Evolutionary conservation across 148 eudicot species (phyloP), one percentile per base, ranked within the genome.

Genomic region (Euryodendron excelsum): DNA sequence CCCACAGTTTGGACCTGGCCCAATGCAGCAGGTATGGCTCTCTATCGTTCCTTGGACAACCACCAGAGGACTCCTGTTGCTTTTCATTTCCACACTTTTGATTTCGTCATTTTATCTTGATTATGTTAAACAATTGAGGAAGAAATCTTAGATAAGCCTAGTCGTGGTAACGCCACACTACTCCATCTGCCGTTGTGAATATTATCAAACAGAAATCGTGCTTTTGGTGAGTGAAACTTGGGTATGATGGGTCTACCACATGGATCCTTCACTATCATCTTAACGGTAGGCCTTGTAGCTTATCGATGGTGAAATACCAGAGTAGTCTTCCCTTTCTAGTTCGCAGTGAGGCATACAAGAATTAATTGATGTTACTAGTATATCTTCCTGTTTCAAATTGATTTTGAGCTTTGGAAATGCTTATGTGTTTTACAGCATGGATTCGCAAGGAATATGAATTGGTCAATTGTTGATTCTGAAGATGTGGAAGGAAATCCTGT

Each of bases 1-100:
- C 83, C 99, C 99, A 73, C 99, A 96, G 80, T 96, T 96, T 84
- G 98, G 98, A 77, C 98, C 98, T 15, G 99, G 99, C 68, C 64
- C 83, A 74, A 93, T 96, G 18, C 99, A 96, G 88, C 99, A 96
- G 99, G 99, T 96, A 86, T 69, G 69, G 77, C 64, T 71, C 27
- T 65, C 66, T 85, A 28, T 68, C 65, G 31, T 41, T 76, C 44
- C 55, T 66, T 0, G 12, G n/a, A 33, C 33, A 31, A 50, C 48
- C 30, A 65, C 21, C 3, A 23, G 48, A 21, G 53, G 31, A 21
- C 13, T 52, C 55, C 45, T 31, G 10, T 11, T 36, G 1, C 47
- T 25, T 66, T 20, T 65, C 18, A 3, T 66, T 45, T 63, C n/a
- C 58, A 23, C 60, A 34, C 33, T 15, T 36, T 64, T 36, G 20